These are phyloP conservation scores for Gossypium ekmanianum DNA, from an alignment of 345 rosid species.

Conservation along the genomic window DNA sequence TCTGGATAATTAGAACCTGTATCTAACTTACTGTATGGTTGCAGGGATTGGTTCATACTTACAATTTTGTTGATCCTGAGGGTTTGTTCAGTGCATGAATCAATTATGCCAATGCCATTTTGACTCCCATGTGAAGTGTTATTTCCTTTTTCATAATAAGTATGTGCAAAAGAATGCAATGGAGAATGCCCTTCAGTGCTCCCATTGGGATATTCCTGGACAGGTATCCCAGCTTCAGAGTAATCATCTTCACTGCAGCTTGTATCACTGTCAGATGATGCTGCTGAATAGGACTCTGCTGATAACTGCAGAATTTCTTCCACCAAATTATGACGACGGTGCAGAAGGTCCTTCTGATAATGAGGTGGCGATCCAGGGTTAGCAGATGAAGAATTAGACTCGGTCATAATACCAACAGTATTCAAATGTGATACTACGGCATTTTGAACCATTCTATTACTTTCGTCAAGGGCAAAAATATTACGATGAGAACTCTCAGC, in stretches of 20 bases:
- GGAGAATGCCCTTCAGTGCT: slow-evolving; percentile 22
- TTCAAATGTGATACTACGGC: slow-evolving; percentile 30
- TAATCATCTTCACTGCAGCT: slow-evolving; percentile 74
- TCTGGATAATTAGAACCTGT: slow-evolving; percentile 36
- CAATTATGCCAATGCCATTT: slow-evolving; percentile 31
- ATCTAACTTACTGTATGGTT: slow-evolving; percentile 26
- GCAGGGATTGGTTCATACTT: slow-evolving; percentile 27
- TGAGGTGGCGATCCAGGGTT: slow-evolving; percentile 80
- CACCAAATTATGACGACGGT: slow-evolving; percentile 78
- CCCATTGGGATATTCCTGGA: slow-evolving; percentile 25
- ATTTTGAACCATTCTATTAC: slow-evolving; percentile 37
- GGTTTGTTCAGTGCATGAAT: slow-evolving; percentile 34
- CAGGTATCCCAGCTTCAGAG: slow-evolving; percentile 38
- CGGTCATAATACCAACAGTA: slow-evolving; percentile 41
- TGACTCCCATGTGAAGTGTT: slow-evolving; percentile 28
- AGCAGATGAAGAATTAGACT: slow-evolving; percentile 40
- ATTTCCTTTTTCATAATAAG: slow-evolving; percentile 13
- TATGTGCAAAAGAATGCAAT: slow-evolving; percentile 21
- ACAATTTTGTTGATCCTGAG: slow-evolving; percentile 26
- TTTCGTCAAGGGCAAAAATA: slow-evolving; percentile 16
- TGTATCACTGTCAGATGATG: slow-evolving; percentile 72
- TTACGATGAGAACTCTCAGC: slow-evolving; percentile 25
- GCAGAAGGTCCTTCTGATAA: slow-evolving; percentile 74
- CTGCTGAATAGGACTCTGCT: slow-evolving; percentile 77
- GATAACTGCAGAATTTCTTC: slow-evolving; percentile 94